A percentile compares a stretch with the other conserved stretches of the same genome.
These are phyloP conservation scores for Beta macrorhiza DNA, from an alignment of 179 eudicot genomes.

Conservation along the genomic window DNA sequence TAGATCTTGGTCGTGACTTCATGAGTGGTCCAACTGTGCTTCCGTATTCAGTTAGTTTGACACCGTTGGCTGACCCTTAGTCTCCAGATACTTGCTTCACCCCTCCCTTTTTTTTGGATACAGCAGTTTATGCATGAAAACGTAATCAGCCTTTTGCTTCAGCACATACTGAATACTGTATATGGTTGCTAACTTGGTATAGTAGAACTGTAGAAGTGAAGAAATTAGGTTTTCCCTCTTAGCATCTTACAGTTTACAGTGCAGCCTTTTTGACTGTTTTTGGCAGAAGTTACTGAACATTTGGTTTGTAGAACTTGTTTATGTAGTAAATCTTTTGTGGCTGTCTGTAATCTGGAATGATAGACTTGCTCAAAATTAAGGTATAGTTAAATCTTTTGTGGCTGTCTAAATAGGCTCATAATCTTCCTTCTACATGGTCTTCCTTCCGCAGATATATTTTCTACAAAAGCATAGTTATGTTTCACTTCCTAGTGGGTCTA, in stretches of 20 bases:
- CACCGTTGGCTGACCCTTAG: conserved; percentile 12
- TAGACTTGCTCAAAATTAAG: not conserved
- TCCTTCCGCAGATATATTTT: no score
- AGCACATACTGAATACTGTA: not conserved
- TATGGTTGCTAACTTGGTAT: not conserved
- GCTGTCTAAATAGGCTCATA: no score
- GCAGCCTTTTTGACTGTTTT: not conserved
- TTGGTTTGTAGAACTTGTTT: not conserved
- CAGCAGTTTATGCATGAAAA: not conserved
- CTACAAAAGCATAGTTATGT: no score
- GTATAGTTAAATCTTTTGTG: not conserved
- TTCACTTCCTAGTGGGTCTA: no score
- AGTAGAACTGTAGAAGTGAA: not conserved
- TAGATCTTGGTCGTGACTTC: conserved; percentile 27
- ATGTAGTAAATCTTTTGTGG: not conserved
- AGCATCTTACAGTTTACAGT: not conserved
- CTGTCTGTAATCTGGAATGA: not conserved
- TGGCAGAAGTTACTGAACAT: not conserved
- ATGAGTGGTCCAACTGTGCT: conserved; percentile 16
- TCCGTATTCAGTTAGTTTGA: conserved; percentile 31
- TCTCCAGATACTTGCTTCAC: not conserved
- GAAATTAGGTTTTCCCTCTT: no score
- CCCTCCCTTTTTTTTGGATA: conserved; percentile 3
- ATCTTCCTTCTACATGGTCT: no score
- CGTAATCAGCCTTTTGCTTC: not conserved